phyloP scores from a whole-genome alignment of 2,329 filamentous ascomycete genomes.

The Alternaria longipes region DNA sequence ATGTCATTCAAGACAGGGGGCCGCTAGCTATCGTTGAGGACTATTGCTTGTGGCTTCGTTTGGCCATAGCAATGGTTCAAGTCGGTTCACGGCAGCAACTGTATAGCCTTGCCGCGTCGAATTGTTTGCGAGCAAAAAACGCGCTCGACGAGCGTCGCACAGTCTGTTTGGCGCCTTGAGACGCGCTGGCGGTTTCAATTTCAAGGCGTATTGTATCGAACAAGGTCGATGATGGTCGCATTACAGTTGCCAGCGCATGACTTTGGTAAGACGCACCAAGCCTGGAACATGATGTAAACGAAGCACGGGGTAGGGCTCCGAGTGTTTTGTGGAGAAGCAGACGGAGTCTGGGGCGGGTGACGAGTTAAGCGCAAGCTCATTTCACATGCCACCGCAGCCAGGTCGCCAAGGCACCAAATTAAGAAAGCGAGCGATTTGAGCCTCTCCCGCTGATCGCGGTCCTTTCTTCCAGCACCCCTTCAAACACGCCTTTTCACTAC shows the following conservation, averaged over 20 bases:
- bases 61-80: not conserved
- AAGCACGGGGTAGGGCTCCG: conserved; percentile 14
- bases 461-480: conserved; percentile 26
- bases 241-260: conserved; percentile 3
- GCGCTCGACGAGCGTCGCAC: not conserved
- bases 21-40: not conserved
- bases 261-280: not conserved
- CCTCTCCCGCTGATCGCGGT: conserved; percentile 29
- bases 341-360: conserved; percentile 25
- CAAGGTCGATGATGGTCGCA: not conserved
- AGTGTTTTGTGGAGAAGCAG: conserved; percentile 16
- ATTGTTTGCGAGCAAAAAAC: not conserved
- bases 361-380: conserved; percentile 28
- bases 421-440: conserved; percentile 29
- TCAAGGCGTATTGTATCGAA: not conserved
- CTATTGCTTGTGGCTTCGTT: conserved; percentile 8
- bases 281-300: conserved; percentile 7
- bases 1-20: not conserved
- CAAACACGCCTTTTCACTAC: conserved; percentile 27
- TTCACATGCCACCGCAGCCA: conserved; percentile 35
- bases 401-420: conserved; percentile 33
- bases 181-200: not conserved
- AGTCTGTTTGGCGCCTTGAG: not conserved
- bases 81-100: conserved; percentile 14
- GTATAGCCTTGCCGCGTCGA: not conserved